These are phyloP conservation scores for Nakazawaea wyomingensis DNA, from an alignment of 805 yeast species.

Conservation along the genomic window DNA sequence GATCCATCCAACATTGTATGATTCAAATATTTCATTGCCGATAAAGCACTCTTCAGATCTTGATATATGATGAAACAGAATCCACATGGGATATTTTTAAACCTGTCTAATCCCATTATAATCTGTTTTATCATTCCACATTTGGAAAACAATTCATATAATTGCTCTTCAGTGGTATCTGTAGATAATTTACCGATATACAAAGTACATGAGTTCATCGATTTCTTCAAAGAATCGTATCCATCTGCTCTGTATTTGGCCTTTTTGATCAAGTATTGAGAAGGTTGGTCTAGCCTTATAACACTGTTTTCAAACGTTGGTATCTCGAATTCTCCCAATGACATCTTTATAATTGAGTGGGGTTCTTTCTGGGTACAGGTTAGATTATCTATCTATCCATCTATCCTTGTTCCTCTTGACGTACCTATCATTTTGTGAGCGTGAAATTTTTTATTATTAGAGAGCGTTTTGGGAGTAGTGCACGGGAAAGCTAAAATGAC, in stretches of 20 bases:
- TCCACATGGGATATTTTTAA: constrained; percentile 91
- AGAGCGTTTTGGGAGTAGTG: too few species aligned
- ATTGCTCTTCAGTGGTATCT: constrained; percentile 92
- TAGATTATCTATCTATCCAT: too few species aligned
- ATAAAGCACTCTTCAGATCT: constrained; percentile 63
- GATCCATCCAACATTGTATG: constrained; percentile 83
- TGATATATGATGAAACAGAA: constrained; percentile 87
- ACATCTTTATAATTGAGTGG: constrained; percentile 22
- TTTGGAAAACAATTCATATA: constrained; percentile 78
- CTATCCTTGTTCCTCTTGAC: not conserved
- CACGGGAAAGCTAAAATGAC: too few species aligned
- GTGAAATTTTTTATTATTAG: too few species aligned
- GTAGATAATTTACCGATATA: constrained; percentile 90
- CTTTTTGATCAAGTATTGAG: constrained; percentile 59
- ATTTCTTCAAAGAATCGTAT: constrained; percentile 57
- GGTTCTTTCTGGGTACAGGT: too few species aligned
- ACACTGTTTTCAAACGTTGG: constrained; percentile 59
- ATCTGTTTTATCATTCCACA: constrained; percentile 76
- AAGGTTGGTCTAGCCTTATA: constrained; percentile 66
- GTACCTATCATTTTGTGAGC: too few species aligned
- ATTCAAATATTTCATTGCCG: constrained; percentile 77
- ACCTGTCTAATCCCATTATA: constrained; percentile 92
- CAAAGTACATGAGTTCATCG: constrained; percentile 67
- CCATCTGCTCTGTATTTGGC: constrained; percentile 51
- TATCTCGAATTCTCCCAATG: constrained; percentile 45